These are phyloP conservation scores for Psidium friedrichsthalianum DNA, from an alignment of 345 rosid species.

Conservation along the genomic window DNA sequence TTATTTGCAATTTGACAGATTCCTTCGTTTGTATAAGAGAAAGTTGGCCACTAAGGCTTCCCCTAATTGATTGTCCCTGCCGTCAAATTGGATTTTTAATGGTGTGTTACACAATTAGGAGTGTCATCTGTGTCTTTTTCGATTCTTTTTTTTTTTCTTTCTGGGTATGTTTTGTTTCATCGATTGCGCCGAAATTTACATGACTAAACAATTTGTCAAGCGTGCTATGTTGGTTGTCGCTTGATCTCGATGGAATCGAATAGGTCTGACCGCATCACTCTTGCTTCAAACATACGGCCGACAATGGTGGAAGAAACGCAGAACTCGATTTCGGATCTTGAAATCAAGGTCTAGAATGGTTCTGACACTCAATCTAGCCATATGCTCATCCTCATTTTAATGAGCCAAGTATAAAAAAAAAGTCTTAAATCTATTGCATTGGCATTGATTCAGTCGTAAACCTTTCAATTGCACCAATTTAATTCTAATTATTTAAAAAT, in stretches of 20 bases:
- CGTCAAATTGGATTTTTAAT: not conserved
- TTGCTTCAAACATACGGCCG: not conserved
- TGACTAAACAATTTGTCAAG: not conserved
- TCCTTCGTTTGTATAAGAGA: not conserved
- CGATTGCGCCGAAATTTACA: not conserved
- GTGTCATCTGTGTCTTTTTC: not conserved
- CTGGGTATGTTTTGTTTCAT: not conserved
- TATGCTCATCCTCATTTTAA: not conserved
- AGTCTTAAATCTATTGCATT: too few species aligned
- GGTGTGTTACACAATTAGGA: not conserved
- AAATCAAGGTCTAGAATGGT: not conserved
- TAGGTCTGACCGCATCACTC: not conserved
- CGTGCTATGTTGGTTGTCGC: not conserved
- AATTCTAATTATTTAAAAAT: too few species aligned
- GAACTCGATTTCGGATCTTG: not conserved
- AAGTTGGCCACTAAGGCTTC: not conserved
- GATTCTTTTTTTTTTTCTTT: accelerated
- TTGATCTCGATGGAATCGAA: not conserved
- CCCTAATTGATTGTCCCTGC: not conserved
- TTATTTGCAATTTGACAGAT: not conserved
- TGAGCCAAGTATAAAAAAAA: too few species aligned
- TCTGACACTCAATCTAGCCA: not conserved
- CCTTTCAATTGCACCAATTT: too few species aligned
- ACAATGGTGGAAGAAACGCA: not conserved
- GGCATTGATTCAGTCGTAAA: too few species aligned